Conservation (phyloP, 768 basidiomycete species). For the Rhodotorula diobovata region DNA sequence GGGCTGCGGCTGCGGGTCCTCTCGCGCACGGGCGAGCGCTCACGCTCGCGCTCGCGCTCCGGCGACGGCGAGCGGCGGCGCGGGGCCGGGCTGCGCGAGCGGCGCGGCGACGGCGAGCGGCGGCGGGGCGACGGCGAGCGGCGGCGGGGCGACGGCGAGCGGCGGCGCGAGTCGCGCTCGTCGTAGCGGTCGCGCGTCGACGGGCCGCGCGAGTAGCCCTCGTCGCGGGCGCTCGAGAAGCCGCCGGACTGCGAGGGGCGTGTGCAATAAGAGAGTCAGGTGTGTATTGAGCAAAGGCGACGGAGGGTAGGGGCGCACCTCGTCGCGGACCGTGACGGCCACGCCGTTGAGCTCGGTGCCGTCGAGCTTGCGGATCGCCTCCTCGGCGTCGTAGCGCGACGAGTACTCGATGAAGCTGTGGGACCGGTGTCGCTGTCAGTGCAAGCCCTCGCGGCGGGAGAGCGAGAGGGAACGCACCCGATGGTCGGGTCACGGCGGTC, state of each 20-base stretch:
- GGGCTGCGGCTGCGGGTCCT: background rate
- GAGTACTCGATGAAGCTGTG: constrained; percentile 83
- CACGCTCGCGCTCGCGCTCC: background rate
- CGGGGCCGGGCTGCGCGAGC: constrained; percentile 2
- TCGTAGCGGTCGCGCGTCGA: constrained; percentile 56
- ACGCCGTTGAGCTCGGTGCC: constrained; percentile 82
- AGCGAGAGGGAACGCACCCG: constrained; percentile 59
- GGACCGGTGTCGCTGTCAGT: background rate
- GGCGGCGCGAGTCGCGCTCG: constrained; percentile 51
- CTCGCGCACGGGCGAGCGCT: constrained; percentile 7
- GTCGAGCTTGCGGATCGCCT: constrained; percentile 81
- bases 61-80: constrained; percentile 10
- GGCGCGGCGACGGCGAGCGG: constrained; percentile 1
- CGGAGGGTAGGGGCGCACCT: constrained; percentile 35
- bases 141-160: background rate
- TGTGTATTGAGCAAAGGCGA: constrained; percentile 18
- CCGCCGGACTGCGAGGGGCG: constrained; percentile 20
- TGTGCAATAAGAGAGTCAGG: constrained; percentile 48
- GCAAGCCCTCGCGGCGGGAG: constrained; percentile 2
- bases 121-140: constrained; percentile 43
- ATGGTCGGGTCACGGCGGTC: constrained; percentile 78
- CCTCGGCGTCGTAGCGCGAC: constrained; percentile 81
- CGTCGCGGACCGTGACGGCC: constrained; percentile 61
- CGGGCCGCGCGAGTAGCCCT: constrained; percentile 36
- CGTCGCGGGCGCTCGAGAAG: constrained; percentile 26